Base-by-base conservation (phyloP, 164 flowering plant species). In the Vitis vinifera region DNA sequence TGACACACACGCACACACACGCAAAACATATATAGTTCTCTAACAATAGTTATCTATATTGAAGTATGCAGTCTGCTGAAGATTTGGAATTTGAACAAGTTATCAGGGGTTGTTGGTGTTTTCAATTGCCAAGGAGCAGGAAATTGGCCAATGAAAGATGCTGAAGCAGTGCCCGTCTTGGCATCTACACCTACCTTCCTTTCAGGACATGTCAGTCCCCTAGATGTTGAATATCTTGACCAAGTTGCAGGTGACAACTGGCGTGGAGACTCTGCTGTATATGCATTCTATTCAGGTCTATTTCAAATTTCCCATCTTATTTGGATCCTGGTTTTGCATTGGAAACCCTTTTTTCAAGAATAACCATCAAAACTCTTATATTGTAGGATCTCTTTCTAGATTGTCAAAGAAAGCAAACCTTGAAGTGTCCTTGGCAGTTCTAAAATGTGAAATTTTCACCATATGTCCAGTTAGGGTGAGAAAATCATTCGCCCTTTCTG, bases 101-200 rank as follows among this genome's bases (percentile, higher is more conserved):
- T 80, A 17, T 52, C 83, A 9, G 93, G 97, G 23, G 80, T 93
- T 8, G n/a, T 93, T 3, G 98, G 98, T 49, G 86, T 85, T 57
- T 93, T 91, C 50, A 91, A 93, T 58, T 93, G 98, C 76, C 93
- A 93, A 86, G 92, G 94, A 69, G 91, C 86, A n/a, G 98, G 94
- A 68, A 71, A 56, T 68, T 93, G 98, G 98, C 88, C 87, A 11
- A 29, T 80, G 78, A 87, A 63, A 31, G 73, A 11, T 62, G 37
- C 49, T 31, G 59, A 68, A 52, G 63, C 66, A 9, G 52, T 59
- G 2, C 65, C 67, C 0, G 16, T 30, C 11, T 16, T 65, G 47
- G 59, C 59, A 9, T 51, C 73, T 11, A 29, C 62, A 4, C 62
- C 79, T 57, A 53, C 27, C 13, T 15, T 55, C 12, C 63, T 88